These are phyloP conservation scores for Ogataea chonburiensis DNA, from an alignment of 805 yeast species.

Conservation along the genomic window DNA sequence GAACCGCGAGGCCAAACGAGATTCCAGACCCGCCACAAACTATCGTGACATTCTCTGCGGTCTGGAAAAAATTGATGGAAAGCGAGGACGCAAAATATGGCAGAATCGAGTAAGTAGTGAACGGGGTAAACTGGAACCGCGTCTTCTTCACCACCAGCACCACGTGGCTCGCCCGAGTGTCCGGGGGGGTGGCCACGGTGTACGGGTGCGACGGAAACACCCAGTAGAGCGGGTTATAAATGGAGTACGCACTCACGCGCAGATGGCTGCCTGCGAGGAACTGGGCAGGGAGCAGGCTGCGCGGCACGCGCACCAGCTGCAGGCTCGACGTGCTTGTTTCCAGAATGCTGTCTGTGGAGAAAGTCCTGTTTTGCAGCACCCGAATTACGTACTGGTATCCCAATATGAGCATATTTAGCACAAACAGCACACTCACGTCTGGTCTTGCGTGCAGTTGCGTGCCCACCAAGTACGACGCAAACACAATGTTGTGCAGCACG, in stretches of 20 bases:
- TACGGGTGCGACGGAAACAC: constrained; percentile 66
- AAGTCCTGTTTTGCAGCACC: constrained; percentile 22
- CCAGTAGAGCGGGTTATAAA: constrained; percentile 43
- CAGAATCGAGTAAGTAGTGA: constrained; percentile 38
- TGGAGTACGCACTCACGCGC: constrained; percentile 41
- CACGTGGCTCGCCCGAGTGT: constrained; percentile 34
- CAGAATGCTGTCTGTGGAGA: constrained; percentile 22
- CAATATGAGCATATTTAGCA: constrained; percentile 33
- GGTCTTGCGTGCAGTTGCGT: constrained; percentile 70
- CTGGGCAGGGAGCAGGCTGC: constrained; percentile 20
- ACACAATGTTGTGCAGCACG: constrained; percentile 51
- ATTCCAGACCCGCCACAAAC: constrained; percentile 77
- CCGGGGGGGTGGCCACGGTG: constrained; percentile 47
- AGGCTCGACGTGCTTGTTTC: constrained; percentile 25
- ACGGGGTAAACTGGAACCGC: constrained; percentile 34
- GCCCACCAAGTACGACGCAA: constrained; percentile 44
- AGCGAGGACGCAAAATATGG: constrained; percentile 44
- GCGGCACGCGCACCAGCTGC: constrained; percentile 23
- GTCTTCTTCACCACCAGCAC: constrained; percentile 48
- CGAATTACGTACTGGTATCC: constrained; percentile 39
- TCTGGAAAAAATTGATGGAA: constrained; percentile 42
- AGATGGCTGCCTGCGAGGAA: constrained; percentile 58
- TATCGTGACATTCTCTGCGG: constrained; percentile 50
- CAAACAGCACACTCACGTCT: constrained; percentile 44
- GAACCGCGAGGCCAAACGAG: constrained; percentile 58